Evolutionary conservation across 139 green algal genomes (phyloP), one percentile per base, ranked within the genome.

Genomic region (Volvox reticuliferus): DNA sequence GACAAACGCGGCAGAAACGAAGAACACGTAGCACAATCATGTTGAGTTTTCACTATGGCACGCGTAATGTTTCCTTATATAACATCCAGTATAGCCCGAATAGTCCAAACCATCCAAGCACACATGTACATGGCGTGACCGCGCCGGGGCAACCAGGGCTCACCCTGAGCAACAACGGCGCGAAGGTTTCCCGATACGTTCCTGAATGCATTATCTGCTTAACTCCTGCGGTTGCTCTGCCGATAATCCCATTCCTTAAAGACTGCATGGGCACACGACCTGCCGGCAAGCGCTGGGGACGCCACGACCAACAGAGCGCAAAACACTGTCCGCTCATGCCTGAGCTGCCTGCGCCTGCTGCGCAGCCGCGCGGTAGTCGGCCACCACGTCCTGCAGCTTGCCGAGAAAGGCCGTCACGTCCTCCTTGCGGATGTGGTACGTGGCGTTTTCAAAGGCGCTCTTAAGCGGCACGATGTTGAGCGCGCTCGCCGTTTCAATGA

Each of bases 381-480:
- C 30, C 1, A 90, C 86, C 30, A 90, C 73, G 30, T 90, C 71
- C 73, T 90, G 86, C 86, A 90, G 86, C n/a, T 76, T 75, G 50
- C 17, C 22, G 0, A 90, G 86, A n/a, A 90, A 90, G 21, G 71
- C 50, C 30, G 30, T 63, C 68, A 91, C 68, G 24, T 91, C 33
- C 26, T 91, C 65, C 62, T 88, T 84, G 26, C 79, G 73, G 44
- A 94, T 78, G 78, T 89, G n/a, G 78, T 80, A 92, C 55, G 91
- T 81, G n/a, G 78, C 67, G 78, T 84, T 91, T 65, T 94, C 92
- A 37, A 94, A 94, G 1, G 84, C 89, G 37, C 73, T 68, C 20
- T 69, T 63, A 28, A 87, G 12, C 5, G 67, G 68, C 14, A 67
- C 30, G 24, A 88, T 91, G 32, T 65, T 77, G 36, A 92, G 91